These are phyloP conservation scores for Chrysochromulina tobinii DNA, from an alignment of 78 protist species.

Conservation along the genomic window DNA sequence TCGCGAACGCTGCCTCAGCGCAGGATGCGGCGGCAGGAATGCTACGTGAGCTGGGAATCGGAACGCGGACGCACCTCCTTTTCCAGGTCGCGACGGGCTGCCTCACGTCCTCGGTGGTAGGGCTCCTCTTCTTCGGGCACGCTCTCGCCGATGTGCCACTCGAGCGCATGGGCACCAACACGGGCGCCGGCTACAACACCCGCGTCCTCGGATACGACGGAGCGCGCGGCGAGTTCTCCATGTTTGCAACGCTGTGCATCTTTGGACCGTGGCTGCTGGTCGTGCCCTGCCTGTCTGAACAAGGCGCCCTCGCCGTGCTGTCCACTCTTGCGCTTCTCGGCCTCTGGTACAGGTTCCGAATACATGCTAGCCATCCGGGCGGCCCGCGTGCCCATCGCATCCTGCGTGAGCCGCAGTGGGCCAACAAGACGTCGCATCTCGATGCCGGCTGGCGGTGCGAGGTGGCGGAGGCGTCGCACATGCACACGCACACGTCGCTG, in stretches of 20 bases:
- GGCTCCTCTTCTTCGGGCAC: neutral
- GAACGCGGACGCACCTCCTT: too few relatives aligned
- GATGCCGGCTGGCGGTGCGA: neutral
- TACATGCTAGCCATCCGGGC: neutral
- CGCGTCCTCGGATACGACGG: constrained; percentile 22
- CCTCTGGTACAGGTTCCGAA: neutral
- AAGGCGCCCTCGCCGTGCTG: neutral
- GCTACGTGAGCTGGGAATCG: too few relatives aligned
- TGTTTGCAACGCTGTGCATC: neutral
- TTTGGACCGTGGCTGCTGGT: neutral
- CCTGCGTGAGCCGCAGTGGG: constrained; percentile 28
- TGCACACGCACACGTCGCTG: neutral
- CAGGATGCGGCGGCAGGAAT: too few relatives aligned
- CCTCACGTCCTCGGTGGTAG: neutral
- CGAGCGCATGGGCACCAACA: neutral
- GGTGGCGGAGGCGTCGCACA: constrained; percentile 14
- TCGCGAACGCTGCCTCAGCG: too few relatives aligned
- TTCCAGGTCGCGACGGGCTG: too few relatives aligned
- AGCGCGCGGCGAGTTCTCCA: constrained; percentile 17
- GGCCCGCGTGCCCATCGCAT: constrained; percentile 36
- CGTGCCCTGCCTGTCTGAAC: neutral
- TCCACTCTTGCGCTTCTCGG: neutral
- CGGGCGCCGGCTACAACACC: neutral
- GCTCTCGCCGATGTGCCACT: neutral
- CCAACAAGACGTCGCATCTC: neutral